Evolutionary conservation across 2,329 filamentous ascomycete species (phyloP).

Genomic region (Nothophoma quercina): DNA sequence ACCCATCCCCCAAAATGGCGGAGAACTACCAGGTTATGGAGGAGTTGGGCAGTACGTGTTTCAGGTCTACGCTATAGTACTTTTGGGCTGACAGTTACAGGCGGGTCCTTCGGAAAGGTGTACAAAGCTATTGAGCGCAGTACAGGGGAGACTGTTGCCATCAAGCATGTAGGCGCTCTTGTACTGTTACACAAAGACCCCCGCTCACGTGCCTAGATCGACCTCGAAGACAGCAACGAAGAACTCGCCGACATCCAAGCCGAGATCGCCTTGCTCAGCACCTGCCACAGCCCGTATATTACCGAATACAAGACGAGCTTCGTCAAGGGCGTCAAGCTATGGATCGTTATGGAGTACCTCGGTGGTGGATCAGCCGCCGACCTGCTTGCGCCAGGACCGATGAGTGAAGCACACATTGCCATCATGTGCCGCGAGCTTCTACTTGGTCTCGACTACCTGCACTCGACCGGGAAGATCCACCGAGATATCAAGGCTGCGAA

Average conservation of each 20-base stretch:
- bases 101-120: slow-evolving; percentile 94
- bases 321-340: slow-evolving; percentile 93
- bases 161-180: slow-evolving; percentile 81
- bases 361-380: slow-evolving; percentile 96
- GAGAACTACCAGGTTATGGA: slow-evolving; percentile 93
- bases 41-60: slow-evolving; percentile 84
- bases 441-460: slow-evolving; percentile 88
- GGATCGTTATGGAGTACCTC: slow-evolving; percentile 99
- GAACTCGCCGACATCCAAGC: slow-evolving; percentile 98
- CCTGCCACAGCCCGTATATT: slow-evolving; percentile 91
- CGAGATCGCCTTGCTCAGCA: slow-evolving; percentile 93
- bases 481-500: slow-evolving; percentile 97
- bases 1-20: slow-evolving; percentile 65
- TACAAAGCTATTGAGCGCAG: slow-evolving; percentile 94
- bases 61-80: neutral
- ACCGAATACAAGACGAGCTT: slow-evolving; percentile 98
- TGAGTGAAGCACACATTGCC: slow-evolving; percentile 89
- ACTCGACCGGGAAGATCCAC: slow-evolving; percentile 93
- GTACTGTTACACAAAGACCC: neutral
- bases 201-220: slow-evolving; percentile 69
- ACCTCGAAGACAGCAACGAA: slow-evolving; percentile 97
- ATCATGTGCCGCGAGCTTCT: slow-evolving; percentile 94
- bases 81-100: slow-evolving; percentile 56
- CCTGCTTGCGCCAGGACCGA: slow-evolving; percentile 87
- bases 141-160: slow-evolving; percentile 92